These are phyloP conservation scores for Paulownia fortunei DNA, from an alignment of 257 asterid species.

Conservation along the genomic window DNA sequence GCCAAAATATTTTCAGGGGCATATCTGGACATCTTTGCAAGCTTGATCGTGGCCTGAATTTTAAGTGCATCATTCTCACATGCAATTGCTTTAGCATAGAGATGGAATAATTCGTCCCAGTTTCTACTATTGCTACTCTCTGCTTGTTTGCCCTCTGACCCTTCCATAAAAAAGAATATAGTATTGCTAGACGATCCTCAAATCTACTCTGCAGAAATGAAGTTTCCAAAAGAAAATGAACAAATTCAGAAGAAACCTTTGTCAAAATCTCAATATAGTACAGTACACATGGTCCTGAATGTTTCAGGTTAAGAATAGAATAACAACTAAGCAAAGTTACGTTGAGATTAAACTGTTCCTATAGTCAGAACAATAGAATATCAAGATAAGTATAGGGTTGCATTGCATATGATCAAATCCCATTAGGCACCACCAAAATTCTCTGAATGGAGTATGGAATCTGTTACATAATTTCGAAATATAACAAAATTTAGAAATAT, in stretches of 20 bases:
- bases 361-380: background rate
- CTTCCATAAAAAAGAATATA: conserved; percentile 33
- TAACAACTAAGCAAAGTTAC: background rate
- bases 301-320: background rate
- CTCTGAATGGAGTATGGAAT: background rate
- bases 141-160: conserved; percentile 31
- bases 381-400: background rate
- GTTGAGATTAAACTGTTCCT: background rate
- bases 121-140: conserved; percentile 36
- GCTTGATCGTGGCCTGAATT: conserved; percentile 51
- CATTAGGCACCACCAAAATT: background rate
- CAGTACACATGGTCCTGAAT: background rate
- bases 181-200: conserved; percentile 1
- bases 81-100: conserved; percentile 43
- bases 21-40: conserved; percentile 47
- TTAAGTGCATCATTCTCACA: conserved; percentile 41
- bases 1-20: conserved; percentile 58
- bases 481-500: background rate
- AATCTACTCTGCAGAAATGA: conserved; percentile 19
- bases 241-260: conserved; percentile 14
- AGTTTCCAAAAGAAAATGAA: background rate
- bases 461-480: background rate
- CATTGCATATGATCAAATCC: background rate
- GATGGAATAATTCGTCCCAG: conserved; percentile 55
- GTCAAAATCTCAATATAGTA: background rate